A percentile compares a stretch with the other conserved stretches of the same genome.
phyloP scores from a whole-genome alignment of 2,329 filamentous ascomycete genomes.

The Alternaria metachromatica region DNA sequence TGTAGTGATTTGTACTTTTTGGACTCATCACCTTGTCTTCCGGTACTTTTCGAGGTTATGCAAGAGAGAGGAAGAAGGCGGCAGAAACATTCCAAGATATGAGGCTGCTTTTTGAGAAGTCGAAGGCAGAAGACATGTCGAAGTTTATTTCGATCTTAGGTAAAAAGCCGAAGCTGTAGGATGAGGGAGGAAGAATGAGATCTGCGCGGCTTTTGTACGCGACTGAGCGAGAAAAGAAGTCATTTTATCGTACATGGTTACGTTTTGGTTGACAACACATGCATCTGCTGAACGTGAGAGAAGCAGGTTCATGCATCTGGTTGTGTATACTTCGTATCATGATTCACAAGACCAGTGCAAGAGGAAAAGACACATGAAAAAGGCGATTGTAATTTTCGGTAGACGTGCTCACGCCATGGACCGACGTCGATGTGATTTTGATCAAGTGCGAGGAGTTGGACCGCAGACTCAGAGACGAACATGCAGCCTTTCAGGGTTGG shows the following conservation, averaged over 20 bases:
- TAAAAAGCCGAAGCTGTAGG: too few species aligned
- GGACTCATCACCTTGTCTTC: fast-evolving
- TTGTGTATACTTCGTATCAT: background rate
- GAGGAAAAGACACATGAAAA: background rate
- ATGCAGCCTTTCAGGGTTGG: too few species aligned
- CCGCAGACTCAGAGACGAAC: background rate
- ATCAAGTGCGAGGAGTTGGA: background rate
- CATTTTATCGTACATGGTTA: background rate
- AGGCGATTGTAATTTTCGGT: too few species aligned
- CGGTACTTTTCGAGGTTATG: too few species aligned
- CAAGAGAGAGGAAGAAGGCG: too few species aligned
- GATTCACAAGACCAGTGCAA: background rate
- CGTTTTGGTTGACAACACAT: background rate
- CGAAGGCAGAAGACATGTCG: too few species aligned
- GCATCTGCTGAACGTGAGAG: background rate
- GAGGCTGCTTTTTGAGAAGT: too few species aligned
- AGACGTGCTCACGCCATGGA: background rate
- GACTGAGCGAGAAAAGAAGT: background rate
- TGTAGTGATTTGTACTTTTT: too few species aligned
- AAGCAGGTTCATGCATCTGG: background rate
- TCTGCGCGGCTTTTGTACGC: background rate
- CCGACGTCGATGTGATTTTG: fast-evolving
- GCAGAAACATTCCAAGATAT: too few species aligned
- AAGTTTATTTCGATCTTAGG: too few species aligned
- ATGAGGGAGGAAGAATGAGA: background rate